Base-by-base conservation (phyloP, 2,329 filamentous ascomycete species). In the Sclerotiophoma versabilis region DNA sequence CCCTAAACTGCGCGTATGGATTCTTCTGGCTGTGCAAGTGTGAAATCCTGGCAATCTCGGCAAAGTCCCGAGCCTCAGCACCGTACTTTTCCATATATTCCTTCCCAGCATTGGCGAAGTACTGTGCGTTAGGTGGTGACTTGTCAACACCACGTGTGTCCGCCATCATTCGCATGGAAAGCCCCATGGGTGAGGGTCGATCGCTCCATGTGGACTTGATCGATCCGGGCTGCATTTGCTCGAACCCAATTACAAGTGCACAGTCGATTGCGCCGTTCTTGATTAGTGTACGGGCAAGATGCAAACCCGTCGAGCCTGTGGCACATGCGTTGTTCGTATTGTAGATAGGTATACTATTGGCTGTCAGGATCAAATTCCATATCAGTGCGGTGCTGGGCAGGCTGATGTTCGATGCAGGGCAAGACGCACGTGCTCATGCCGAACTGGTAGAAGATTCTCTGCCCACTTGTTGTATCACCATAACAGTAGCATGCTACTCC, bases 271-370 rank as follows among this genome's bases (percentile, higher is more conserved):
- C 89, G 33, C 92, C 92, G 64, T 90, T 84, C 17, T 86, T 83
- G 63, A 97, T 86, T 66, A 95, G 82, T 22, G 87, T 91, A 19
- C 92, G 84, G 1, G 84, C 93, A 81, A 97, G 87, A 70, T 88
- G 86, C 42, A 97, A 80, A 6, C 93, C 93, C 0, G 93, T 96
- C 1, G 89, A 92, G 9, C 93, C 93, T 0, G 93, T 97, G 4
- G 91, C 91, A 81, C 93, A 97, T 80, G 96, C 96, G 83, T 97
- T 97, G 84, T 97, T 97, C 69, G 96, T 92, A 72, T 98, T 98
- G 82, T 95, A 93, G 74, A 98, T 92, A 68, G 93, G 93, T 65
- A 98, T 96, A 12, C 69, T 70, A 30, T 29, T 0, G 1, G 0
- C 71, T 87, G 34, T 64, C 29, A 66, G 45, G 22, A 15, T 42